Evolutionary conservation across 2,329 filamentous ascomycete species (phyloP), one percentile per base, ranked within the genome.

Genomic region (Colletotrichum noveboracense): DNA sequence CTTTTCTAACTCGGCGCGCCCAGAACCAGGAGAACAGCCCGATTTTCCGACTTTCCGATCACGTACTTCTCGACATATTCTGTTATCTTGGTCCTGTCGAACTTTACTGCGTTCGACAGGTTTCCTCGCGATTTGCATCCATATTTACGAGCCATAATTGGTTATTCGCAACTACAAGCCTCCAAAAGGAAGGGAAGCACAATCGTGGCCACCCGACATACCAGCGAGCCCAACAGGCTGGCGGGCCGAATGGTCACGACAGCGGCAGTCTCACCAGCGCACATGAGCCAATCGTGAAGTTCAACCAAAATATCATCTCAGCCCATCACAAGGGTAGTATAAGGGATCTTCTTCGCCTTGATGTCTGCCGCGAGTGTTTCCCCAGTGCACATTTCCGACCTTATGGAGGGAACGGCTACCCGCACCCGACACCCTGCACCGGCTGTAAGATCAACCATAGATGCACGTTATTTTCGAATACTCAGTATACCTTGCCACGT

Each of bases 251-350:
- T 21, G n/a, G 43, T 48, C 9, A 21, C n/a, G 43, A 48, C 43
- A 21, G 43, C 43, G 43, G 6, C 43, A 21, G 43, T 48, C 43
- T 48, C 9, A 4, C n/a, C 6, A 7, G 43, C 10, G 43, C 43
- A 48, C 18, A 21, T 5, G 43, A 48, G 43, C 43, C 43, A 7
- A n/a, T 48, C 43, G 6, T 48, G 3, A 48, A 48, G 43, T 48
- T 48, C 43, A 48, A 48, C 10, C 0, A 48, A 6, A 13, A 3
- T 13, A 48, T 48, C 10, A 13, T 48, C n/a, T 48, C 18, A 0
- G 0, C 3, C 10, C n/a, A 48, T 10, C 43, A 48, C 10, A 21
- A 7, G n/a, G n/a, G n/a, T 12, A 21, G 0, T 7, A 48, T 48
- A n/a, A 48, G 10, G n/a, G n/a, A 21, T n/a, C 43, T 48, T 13